Base-by-base conservation (phyloP, 2,329 filamentous ascomycete genomes). In the Fusarium anguioides region DNA sequence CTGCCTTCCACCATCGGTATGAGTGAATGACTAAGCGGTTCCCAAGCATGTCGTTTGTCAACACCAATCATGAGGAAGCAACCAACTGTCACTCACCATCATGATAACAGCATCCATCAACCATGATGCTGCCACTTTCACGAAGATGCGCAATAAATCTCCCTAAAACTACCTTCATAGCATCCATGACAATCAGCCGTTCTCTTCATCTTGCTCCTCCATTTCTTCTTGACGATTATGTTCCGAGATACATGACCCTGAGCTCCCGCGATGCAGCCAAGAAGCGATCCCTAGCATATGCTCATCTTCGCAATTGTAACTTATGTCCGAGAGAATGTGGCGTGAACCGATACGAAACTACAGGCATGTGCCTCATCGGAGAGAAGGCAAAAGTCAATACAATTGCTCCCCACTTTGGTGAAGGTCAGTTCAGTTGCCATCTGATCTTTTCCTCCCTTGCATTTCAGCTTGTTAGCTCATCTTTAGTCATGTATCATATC, bases 361-460 rank as follows among this genome's bases (percentile, higher is more conserved):
- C 91, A 2, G 93, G 92, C 15, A 85, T 91, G 73, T 96, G 92
- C 75, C 81, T 96, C 60, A 91, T 96, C 69, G 92, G 92, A 15
- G 85, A 90, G 60, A 89, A 85, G 44, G 91, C 88, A 55, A 93
- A 93, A 72, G 91, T 96, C 69, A 94, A 93, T 75, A 91, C 92
- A 9, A 93, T 96, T 68, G 92, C 92, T 58, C 93, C 92, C 48
- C 93, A 96, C 78, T 94, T 94, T 75, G 92, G 92, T 40, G 92
- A 95, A 82, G 87, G 84, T 85, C 64, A 68, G 81, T 77, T 46
- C 41, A 33, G 27, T 29, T 52, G 15, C 12, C 29, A 51, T 44
- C 24, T 21, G 37, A 56, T 29, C 27, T 12, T 29, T 58, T 48
- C n/a, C 48, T 62, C 57, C 62, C 62, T 60, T 64, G 46, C 47